Evolutionary conservation across 805 yeast genomes (phyloP).

Genomic region (Ogataea ramenticola): DNA sequence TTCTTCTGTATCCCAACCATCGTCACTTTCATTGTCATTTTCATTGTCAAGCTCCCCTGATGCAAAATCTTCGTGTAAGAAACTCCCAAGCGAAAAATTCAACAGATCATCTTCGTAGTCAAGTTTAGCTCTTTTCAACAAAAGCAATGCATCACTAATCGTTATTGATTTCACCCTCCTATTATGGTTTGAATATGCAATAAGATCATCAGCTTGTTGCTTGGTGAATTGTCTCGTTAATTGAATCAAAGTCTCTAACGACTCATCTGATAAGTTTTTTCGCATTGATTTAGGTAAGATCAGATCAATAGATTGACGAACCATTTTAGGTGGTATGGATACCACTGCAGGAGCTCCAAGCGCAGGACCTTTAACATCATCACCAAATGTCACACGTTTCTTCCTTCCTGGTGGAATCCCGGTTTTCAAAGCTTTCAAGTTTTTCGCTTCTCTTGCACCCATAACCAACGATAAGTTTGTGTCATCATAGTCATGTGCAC

Average conservation of each 20-base stretch:
- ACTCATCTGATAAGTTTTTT: constrained; percentile 13
- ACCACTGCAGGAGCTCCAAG: neutral
- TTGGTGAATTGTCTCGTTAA: constrained; percentile 29
- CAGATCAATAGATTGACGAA: constrained; percentile 9
- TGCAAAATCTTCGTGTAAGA: constrained; percentile 7
- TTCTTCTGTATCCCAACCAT: neutral
- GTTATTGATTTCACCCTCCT: constrained; percentile 21
- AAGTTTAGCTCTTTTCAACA: constrained; percentile 23
- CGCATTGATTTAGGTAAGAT: constrained; percentile 11
- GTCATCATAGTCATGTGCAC: constrained; percentile 5
- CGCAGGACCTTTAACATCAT: neutral
- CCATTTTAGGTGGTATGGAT: constrained; percentile 3
- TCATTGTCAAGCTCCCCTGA: constrained; percentile 6
- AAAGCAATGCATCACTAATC: constrained; percentile 27
- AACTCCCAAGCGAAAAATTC: neutral
- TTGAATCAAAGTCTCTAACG: constrained; percentile 21
- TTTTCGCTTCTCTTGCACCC: neutral
- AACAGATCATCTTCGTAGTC: constrained; percentile 4
- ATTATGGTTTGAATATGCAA: constrained; percentile 26
- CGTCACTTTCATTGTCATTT: constrained; percentile 2
- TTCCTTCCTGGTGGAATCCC: neutral
- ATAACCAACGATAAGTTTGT: neutral
- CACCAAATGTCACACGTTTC: neutral
- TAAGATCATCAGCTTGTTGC: constrained; percentile 28
- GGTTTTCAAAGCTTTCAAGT: neutral